A percentile compares a stretch with the other conserved stretches of the same genome.
Evolutionary conservation across 768 basidiomycete species (phyloP).

Genomic region (Suillus variegatus): DNA sequence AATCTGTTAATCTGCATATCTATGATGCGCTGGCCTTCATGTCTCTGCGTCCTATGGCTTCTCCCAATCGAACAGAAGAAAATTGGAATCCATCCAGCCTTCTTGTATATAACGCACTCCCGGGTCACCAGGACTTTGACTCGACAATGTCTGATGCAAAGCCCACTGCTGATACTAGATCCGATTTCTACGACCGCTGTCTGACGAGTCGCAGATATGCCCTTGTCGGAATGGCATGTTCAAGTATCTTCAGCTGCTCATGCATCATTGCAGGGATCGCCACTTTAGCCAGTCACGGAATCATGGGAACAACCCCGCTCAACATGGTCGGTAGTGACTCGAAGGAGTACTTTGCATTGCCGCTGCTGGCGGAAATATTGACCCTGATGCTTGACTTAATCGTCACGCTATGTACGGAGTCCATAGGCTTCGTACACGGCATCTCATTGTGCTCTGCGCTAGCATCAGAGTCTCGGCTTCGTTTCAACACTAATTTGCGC

Average conservation of each 20-base stretch:
- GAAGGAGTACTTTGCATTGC: too few species aligned
- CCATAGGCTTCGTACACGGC: constrained; percentile 29
- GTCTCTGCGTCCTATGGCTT: neutral
- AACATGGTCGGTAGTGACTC: too few species aligned
- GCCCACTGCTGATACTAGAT: neutral
- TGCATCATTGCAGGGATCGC: neutral
- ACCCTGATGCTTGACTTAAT: constrained; percentile 25
- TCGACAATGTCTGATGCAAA: neutral
- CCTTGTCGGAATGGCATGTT: neutral
- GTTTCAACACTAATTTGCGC: constrained; percentile 32
- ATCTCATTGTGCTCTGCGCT: constrained; percentile 29
- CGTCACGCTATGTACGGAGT: constrained; percentile 29
- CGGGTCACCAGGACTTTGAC: neutral
- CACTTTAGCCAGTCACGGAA: neutral
- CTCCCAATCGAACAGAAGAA: neutral
- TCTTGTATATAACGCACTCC: neutral
- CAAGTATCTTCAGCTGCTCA: neutral
- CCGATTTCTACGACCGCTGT: neutral
- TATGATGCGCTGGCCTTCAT: neutral
- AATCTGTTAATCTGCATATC: too few species aligned
- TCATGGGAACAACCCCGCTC: too few species aligned
- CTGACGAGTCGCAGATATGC: neutral
- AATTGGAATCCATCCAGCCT: neutral
- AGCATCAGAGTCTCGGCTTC: constrained; percentile 26
- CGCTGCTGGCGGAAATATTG: constrained; percentile 25